These are phyloP conservation scores for Phaeolepiota aurea DNA, from an alignment of 768 basidiomycete genomes.

Conservation along the genomic window DNA sequence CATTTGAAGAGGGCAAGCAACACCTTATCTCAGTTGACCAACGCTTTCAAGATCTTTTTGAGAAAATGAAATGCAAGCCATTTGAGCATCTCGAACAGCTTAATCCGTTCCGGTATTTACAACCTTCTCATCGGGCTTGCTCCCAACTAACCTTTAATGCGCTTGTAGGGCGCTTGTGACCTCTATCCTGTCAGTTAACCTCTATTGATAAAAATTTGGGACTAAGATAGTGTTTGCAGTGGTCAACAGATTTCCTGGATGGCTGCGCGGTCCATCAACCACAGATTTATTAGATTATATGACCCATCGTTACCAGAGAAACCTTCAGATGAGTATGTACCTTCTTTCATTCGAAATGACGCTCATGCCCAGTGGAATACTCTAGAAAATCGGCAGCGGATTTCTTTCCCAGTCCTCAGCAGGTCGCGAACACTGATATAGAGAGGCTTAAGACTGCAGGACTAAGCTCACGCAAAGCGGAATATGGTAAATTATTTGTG, in stretches of 20 bases:
- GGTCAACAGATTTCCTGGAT: slow-evolving; percentile 83
- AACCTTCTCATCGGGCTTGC: not conserved
- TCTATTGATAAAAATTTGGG: not conserved
- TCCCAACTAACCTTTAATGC: slow-evolving; percentile 1
- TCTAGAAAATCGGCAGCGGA: slow-evolving; percentile 3
- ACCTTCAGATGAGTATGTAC: slow-evolving; percentile 41
- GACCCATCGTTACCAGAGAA: slow-evolving; percentile 70
- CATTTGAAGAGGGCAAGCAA: slow-evolving; percentile 64
- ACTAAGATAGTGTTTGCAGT: slow-evolving; percentile 20
- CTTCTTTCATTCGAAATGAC: too few species aligned
- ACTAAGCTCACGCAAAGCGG: slow-evolving; percentile 77
- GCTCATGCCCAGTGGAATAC: too few species aligned
- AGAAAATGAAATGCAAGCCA: slow-evolving; percentile 60
- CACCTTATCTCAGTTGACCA: slow-evolving; percentile 62
- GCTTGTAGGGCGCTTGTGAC: slow-evolving; percentile 46
- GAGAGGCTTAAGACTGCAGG: slow-evolving; percentile 63
- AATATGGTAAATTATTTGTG: slow-evolving; percentile 58
- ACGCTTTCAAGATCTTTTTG: slow-evolving; percentile 67
- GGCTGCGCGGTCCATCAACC: slow-evolving; percentile 77
- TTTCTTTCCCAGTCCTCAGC: slow-evolving; percentile 65
- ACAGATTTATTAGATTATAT: slow-evolving; percentile 72
- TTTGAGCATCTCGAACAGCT: slow-evolving; percentile 66
- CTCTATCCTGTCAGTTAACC: slow-evolving; percentile 55
- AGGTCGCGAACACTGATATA: slow-evolving; percentile 56
- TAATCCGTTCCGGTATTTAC: slow-evolving; percentile 71